Conservation (phyloP, 2,329 filamentous ascomycete species). For the Apiospora rasikravindrae region DNA sequence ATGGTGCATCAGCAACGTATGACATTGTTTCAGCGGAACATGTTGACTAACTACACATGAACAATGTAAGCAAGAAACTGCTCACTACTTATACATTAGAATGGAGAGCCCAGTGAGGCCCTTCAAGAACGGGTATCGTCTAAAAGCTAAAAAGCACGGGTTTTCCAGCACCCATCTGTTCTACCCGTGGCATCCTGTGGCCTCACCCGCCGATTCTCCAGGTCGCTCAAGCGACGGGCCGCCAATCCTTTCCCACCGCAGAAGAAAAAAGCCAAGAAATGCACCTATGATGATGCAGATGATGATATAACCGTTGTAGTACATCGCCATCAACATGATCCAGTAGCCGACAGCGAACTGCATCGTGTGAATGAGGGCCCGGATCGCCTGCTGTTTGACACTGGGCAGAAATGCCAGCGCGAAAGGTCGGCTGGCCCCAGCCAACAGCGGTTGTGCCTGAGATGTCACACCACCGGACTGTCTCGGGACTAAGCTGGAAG, state of each 20-base stretch:
- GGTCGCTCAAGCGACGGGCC: not conserved
- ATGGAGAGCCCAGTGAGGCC: too few relatives aligned
- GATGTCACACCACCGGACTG: not conserved
- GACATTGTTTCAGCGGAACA: not conserved
- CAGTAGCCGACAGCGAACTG: slow-evolving; percentile 81
- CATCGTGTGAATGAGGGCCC: slow-evolving; percentile 70
- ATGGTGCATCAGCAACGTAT: too few relatives aligned
- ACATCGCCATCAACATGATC: slow-evolving; percentile 66
- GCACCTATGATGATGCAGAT: slow-evolving; percentile 81
- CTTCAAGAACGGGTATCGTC: not conserved
- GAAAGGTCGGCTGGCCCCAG: not conserved
- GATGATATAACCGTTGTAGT: slow-evolving; percentile 76
- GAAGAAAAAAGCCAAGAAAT: slow-evolving; percentile 74
- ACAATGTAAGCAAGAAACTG: too few relatives aligned
- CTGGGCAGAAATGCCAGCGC: slow-evolving; percentile 57
- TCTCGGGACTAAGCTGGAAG: not conserved
- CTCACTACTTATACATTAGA: too few relatives aligned
- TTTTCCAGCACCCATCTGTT: not conserved
- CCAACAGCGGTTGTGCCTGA: not conserved
- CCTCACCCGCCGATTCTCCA: slow-evolving; percentile 19
- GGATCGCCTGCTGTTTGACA: slow-evolving; percentile 67
- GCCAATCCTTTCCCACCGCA: slow-evolving; percentile 68
- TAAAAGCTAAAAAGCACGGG: not conserved
- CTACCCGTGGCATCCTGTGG: slow-evolving; percentile 32
- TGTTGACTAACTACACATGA: not conserved